Base-by-base conservation (phyloP, 768 basidiomycete genomes). In the Cantharellus cinnabarinus region DNA sequence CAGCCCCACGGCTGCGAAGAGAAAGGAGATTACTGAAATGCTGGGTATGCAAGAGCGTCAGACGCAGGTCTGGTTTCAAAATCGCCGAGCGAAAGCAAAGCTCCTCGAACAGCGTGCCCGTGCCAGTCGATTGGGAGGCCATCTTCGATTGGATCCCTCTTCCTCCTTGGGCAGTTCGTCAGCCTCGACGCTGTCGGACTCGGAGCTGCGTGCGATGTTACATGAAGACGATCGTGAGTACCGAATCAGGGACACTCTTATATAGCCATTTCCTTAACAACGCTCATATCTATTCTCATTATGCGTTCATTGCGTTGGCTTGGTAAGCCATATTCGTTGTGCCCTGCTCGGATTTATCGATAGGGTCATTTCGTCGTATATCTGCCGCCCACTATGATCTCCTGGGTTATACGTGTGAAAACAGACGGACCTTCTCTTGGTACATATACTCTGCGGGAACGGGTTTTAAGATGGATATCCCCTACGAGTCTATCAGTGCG, bases 1-100 rank as follows among this genome's bases (percentile, higher is more conserved):
- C 50, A 83, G 79, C 66, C 87, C 87, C 5, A 82, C 82, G 2
- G 81, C 82, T 2, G 75, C 76, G 5, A 76, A 79, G 55, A 74
- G 87, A 50, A 78, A 79, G 58, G 85, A 87, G 64, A 85, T 89
- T 57, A 79, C 82, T 60, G 77, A 80, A 35, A 68, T 78, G 59
- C 73, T 89, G 3, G 83, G 84, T 14, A 87, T 89, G 82, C 78
- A 83, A 56, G 87, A 89, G 70, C 80, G 85, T 42, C 87, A 89
- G 72, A 87, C 84, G 0, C 87, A 89, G 69, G 83, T 89, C 53
- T 89, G 87, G 87, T 89, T 88, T 65, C 86, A 89, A 68, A 89
- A 89, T 67, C 88, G 87, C 60, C 82, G 87, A 2, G 87, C 87
- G 42, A 89, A 89, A 67, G 85, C 84, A 2, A 89, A 86, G 66